Conservation (phyloP, 768 basidiomycete genomes). For the Tricholoma bakamatsutake region DNA sequence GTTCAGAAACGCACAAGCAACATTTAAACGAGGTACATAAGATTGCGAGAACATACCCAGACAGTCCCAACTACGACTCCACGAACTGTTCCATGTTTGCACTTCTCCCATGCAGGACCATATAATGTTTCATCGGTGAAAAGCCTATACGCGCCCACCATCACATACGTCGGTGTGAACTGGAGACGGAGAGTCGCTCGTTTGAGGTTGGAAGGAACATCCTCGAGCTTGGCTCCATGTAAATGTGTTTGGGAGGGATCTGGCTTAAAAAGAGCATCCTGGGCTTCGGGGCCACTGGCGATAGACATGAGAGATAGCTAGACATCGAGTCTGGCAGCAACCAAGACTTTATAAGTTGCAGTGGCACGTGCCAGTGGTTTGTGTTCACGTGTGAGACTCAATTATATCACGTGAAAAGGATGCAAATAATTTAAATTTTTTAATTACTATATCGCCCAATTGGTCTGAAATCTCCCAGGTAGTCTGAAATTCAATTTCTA, state of each 20-base stretch:
- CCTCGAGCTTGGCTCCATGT: slow-evolving; percentile 6
- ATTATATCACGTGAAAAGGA: too few relatives aligned
- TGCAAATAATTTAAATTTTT: too few relatives aligned
- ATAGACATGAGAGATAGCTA: slow-evolving; percentile 1
- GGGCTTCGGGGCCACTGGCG: slow-evolving; percentile 22
- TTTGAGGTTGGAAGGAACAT: slow-evolving; percentile 42
- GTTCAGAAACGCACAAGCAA: background rate
- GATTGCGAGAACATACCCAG: slow-evolving; percentile 70
- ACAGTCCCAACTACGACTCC: slow-evolving; percentile 62
- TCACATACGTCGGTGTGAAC: slow-evolving; percentile 77
- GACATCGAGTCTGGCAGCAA: background rate
- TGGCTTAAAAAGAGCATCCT: slow-evolving; percentile 25
- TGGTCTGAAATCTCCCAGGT: too few relatives aligned
- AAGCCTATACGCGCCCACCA: slow-evolving; percentile 82
- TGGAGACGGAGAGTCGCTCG: slow-evolving; percentile 58
- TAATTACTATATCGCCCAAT: too few relatives aligned
- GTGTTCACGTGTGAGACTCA: background rate
- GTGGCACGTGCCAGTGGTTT: background rate
- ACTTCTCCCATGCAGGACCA: slow-evolving; percentile 79
- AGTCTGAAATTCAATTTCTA: too few relatives aligned
- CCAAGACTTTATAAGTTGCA: background rate
- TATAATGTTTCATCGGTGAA: slow-evolving; percentile 67
- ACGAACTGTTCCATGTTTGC: slow-evolving; percentile 66
- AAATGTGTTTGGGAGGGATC: background rate
- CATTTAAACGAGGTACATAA: background rate